Conservation (phyloP, 768 basidiomycete genomes). For the Hericium rajendrae region DNA sequence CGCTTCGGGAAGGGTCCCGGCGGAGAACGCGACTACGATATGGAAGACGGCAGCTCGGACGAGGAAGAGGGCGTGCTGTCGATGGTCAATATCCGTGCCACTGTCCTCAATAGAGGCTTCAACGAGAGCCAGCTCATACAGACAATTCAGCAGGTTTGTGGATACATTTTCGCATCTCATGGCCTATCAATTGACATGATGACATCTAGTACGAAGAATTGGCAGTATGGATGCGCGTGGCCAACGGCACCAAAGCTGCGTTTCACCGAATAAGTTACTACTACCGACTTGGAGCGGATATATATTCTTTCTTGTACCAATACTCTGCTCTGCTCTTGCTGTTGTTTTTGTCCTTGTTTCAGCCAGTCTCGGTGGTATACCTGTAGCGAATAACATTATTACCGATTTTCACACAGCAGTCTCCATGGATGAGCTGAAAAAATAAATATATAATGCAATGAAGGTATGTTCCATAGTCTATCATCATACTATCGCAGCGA, state of each 20-base stretch:
- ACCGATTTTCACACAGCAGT: neutral
- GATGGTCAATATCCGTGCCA: slow-evolving; percentile 80
- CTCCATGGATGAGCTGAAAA: no score
- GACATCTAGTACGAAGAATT: slow-evolving; percentile 73
- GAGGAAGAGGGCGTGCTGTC: slow-evolving; percentile 56
- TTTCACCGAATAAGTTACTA: slow-evolving; percentile 33
- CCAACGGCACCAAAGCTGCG: slow-evolving; percentile 76
- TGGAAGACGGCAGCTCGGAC: slow-evolving; percentile 42
- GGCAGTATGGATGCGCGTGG: slow-evolving; percentile 73
- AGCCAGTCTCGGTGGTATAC: neutral
- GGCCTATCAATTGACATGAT: neutral
- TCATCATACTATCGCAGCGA: slow-evolving; percentile 21
- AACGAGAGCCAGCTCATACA: slow-evolving; percentile 88
- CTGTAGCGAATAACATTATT: neutral
- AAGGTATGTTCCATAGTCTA: neutral
- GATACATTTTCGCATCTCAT: slow-evolving; percentile 9
- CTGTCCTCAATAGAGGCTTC: slow-evolving; percentile 79
- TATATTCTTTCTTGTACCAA: slow-evolving; percentile 1
- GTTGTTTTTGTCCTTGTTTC: slow-evolving; percentile 3
- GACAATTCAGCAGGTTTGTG: slow-evolving; percentile 61
- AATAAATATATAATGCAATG: neutral
- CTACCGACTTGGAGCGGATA: neutral
- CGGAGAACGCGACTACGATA: slow-evolving; percentile 57
- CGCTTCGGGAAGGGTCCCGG: slow-evolving; percentile 42
- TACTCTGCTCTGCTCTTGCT: slow-evolving; percentile 3